Conservation (phyloP, 2,329 filamentous ascomycete species). For the Phyllosticta ampelicida region DNA sequence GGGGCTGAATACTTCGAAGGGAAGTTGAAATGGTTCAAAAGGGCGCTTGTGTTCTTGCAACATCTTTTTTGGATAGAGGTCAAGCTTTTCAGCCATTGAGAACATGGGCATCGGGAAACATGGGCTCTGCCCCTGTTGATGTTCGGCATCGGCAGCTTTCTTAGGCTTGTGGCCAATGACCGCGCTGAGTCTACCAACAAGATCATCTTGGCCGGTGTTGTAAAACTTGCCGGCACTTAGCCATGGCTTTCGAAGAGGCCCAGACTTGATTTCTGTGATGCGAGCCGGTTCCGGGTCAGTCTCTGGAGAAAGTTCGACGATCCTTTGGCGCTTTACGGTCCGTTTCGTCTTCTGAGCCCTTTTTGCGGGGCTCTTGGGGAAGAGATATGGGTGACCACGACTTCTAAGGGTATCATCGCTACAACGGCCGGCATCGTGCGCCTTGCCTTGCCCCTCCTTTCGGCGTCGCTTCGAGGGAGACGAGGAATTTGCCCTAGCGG, state of each 20-base stretch:
- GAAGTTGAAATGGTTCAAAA: constrained; percentile 47
- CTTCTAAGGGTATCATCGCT: not conserved
- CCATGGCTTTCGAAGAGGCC: constrained; percentile 1
- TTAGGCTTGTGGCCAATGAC: constrained; percentile 26
- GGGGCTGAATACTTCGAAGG: constrained; percentile 82
- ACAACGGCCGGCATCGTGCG: not conserved
- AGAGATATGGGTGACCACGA: not conserved
- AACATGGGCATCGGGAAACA: constrained; percentile 69
- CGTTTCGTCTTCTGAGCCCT: constrained; percentile 14
- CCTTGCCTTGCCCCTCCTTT: not conserved
- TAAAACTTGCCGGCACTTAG: constrained; percentile 6
- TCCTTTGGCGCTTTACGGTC: not conserved
- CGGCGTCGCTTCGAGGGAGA: not conserved
- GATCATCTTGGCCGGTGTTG: constrained; percentile 20
- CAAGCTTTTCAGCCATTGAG: constrained; percentile 58
- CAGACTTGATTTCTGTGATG: constrained; percentile 31
- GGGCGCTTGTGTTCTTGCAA: constrained; percentile 3
- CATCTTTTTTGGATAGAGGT: constrained; percentile 37
- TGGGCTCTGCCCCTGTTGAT: constrained; percentile 37
- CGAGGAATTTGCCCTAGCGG: not conserved
- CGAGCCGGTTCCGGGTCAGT: constrained; percentile 18
- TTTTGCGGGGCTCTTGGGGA: not conserved
- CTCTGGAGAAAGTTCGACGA: constrained; percentile 4
- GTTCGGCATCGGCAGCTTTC: constrained; percentile 12
- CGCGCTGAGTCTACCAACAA: not conserved